phyloP scores from a whole-genome alignment of 1,284 basidiomycete species.

The Melampsora abietis-canadensis region DNA sequence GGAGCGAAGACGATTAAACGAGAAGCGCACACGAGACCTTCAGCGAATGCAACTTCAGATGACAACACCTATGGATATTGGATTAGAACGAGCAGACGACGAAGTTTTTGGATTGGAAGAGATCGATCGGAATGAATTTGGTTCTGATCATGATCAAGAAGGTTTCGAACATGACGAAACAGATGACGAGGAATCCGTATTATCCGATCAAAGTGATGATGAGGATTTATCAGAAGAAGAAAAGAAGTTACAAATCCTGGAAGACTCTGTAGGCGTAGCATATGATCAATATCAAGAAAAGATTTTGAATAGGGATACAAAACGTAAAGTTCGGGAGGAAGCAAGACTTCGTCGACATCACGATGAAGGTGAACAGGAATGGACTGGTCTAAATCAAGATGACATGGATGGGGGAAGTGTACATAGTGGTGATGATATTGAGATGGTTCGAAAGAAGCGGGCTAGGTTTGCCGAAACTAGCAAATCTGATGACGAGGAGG shows the following conservation, averaged over 20 bases:
- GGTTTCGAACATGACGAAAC: slow-evolving; percentile 60
- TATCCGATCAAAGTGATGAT: slow-evolving; percentile 67
- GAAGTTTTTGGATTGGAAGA: slow-evolving; percentile 62
- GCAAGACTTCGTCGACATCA: slow-evolving; percentile 65
- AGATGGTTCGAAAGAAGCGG: slow-evolving; percentile 46
- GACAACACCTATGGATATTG: slow-evolving; percentile 93
- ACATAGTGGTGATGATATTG: slow-evolving; percentile 53
- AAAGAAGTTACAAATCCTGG: slow-evolving; percentile 61
- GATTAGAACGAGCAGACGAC: slow-evolving; percentile 75
- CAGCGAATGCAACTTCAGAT: slow-evolving; percentile 96
- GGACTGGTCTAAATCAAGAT: slow-evolving; percentile 66
- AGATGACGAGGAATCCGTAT: slow-evolving; percentile 51
- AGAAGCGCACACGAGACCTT: slow-evolving; percentile 79
- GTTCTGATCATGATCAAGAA: slow-evolving; percentile 60
- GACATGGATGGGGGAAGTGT: slow-evolving; percentile 51
- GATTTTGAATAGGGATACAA: slow-evolving; percentile 78
- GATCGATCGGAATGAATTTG: slow-evolving; percentile 78
- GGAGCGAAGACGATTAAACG: slow-evolving; percentile 81
- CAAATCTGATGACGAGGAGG: slow-evolving; percentile 47
- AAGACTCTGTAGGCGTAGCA: slow-evolving; percentile 78
- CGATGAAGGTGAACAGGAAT: slow-evolving; percentile 63
- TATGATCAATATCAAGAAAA: slow-evolving; percentile 84
- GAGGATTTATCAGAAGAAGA: slow-evolving; percentile 55
- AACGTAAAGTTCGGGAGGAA: slow-evolving; percentile 76
- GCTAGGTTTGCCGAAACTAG: slow-evolving; percentile 31